Percentiles rank a stretch among this genome's conserved stretches.
Conservation (phyloP, 1,284 basidiomycete species). For the Wallemia mellicola region DNA sequence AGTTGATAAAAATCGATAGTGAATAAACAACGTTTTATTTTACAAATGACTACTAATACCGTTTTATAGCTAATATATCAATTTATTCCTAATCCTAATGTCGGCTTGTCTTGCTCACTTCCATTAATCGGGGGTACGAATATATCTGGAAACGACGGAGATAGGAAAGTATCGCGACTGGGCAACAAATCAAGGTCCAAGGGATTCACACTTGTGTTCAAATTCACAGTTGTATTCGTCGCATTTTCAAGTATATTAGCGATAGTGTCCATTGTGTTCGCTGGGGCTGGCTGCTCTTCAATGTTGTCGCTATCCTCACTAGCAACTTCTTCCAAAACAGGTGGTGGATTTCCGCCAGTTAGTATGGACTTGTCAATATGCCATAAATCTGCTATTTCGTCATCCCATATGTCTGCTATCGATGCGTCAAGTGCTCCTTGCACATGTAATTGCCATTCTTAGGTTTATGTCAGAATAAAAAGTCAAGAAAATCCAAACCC, state of each 20-base stretch:
- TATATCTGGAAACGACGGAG: neutral
- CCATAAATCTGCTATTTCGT: neutral
- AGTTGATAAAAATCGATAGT: too few relatives aligned
- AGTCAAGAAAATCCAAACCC: neutral
- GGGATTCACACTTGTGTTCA: neutral
- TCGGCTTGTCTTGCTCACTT: neutral
- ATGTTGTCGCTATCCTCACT: neutral
- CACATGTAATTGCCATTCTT: conserved; percentile 1
- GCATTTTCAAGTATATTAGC: neutral
- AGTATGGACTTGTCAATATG: neutral
- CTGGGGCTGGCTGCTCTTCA: neutral
- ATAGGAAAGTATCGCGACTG: neutral
- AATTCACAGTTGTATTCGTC: neutral
- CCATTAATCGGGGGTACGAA: neutral
- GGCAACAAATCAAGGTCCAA: neutral
- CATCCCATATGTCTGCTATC: neutral
- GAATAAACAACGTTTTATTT: too few relatives aligned
- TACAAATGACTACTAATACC: too few relatives aligned
- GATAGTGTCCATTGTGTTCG: neutral
- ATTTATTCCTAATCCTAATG: neutral
- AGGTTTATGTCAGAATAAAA: neutral
- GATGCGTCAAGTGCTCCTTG: neutral
- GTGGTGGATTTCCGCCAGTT: neutral
- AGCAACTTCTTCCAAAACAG: neutral
- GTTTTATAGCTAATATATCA: too few relatives aligned